Evolutionary conservation across 2,329 filamentous ascomycete genomes (phyloP).

Genomic region (Aspergillus calidoustus): DNA sequence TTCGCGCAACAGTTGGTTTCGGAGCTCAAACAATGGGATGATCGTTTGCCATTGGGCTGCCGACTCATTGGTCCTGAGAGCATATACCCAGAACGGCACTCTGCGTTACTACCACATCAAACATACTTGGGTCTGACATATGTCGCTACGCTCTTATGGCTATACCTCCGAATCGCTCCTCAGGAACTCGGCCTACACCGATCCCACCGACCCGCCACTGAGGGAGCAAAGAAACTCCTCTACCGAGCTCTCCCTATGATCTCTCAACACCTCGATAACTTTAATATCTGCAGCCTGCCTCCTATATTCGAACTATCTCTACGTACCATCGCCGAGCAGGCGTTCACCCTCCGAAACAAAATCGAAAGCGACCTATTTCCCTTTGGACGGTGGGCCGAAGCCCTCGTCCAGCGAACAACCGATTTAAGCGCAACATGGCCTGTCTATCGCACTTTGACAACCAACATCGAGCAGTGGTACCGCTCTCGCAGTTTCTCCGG

Average conservation of each 20-base stretch:
- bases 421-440: conserved; percentile 39
- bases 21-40: conserved; percentile 44
- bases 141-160: conserved; percentile 41
- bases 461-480: conserved; percentile 36
- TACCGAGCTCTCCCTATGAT: conserved; percentile 41
- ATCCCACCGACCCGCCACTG: conserved; percentile 38
- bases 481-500: conserved; percentile 25
- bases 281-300: conserved; percentile 41
- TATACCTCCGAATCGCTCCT: conserved; percentile 40
- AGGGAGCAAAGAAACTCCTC: conserved; percentile 43
- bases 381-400: conserved; percentile 40
- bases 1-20: conserved; percentile 42
- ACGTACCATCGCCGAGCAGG: conserved; percentile 42
- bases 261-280: conserved; percentile 44
- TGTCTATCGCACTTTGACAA: conserved; percentile 37
- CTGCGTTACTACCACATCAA: conserved; percentile 45
- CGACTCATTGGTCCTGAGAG: conserved; percentile 43
- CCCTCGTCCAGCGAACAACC: conserved; percentile 35
- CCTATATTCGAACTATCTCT: conserved; percentile 44
- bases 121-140: conserved; percentile 44
- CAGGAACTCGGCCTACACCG: conserved; percentile 37
- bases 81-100: conserved; percentile 42
- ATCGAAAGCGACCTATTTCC: conserved; percentile 39
- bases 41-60: conserved; percentile 40
- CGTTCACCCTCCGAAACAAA: conserved; percentile 34